These are phyloP conservation scores for Musa troglodytarum DNA, from an alignment of 176 grass and related monocot species.

Conservation along the genomic window DNA sequence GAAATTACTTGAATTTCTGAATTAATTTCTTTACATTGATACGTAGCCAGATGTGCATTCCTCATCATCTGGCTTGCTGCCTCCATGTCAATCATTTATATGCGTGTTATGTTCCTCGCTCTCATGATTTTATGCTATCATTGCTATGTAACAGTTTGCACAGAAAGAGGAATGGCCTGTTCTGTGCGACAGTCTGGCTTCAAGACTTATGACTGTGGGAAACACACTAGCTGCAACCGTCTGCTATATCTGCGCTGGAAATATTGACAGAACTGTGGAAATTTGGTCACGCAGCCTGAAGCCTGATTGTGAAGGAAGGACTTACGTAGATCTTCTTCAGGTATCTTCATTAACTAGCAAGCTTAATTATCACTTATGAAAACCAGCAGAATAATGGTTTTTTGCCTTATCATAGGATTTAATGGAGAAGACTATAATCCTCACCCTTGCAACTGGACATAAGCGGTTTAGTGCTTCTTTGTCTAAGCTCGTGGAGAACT, in stretches of 20 bases:
- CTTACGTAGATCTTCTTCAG: conserved; percentile 97
- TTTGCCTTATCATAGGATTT: conserved; percentile 57
- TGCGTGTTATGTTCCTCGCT: neutral
- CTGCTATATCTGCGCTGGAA: conserved; percentile 94
- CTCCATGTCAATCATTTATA: neutral
- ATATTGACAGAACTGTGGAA: conserved; percentile 92
- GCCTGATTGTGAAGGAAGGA: conserved; percentile 66
- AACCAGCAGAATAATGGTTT: neutral
- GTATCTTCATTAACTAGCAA: conserved; percentile 22
- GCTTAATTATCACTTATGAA: neutral
- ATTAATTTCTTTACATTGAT: too few species aligned
- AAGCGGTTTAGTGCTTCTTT: conserved; percentile 71
- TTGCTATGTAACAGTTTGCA: conserved; percentile 52
- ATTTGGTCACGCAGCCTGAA: conserved; percentile 89
- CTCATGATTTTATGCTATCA: neutral
- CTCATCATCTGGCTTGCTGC: neutral
- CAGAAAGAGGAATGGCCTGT: conserved; percentile 78
- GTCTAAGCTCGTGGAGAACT: conserved; percentile 96
- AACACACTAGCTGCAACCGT: conserved; percentile 78
- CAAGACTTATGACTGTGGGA: conserved; percentile 59
- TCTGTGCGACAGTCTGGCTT: conserved; percentile 74
- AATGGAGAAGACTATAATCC: conserved; percentile 99
- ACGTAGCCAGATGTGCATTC: neutral
- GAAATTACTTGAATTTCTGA: too few species aligned
- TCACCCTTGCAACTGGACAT: conserved; percentile 79